A percentile compares a stretch with the other conserved stretches of the same genome.
Evolutionary conservation across 129 eudicot species (phyloP).

Genomic region (Flaveria linearis): DNA sequence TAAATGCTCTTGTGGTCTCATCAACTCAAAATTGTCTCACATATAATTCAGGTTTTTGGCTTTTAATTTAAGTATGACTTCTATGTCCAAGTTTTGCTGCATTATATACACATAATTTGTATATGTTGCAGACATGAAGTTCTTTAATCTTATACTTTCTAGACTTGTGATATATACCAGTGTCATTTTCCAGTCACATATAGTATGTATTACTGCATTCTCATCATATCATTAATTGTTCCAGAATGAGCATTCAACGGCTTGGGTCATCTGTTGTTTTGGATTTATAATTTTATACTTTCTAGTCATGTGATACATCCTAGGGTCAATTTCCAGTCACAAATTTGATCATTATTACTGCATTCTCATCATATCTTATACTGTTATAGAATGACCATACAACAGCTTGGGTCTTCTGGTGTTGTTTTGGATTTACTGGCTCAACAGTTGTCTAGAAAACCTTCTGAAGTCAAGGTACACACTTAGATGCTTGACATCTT

Average conservation of each 20-base stretch:
- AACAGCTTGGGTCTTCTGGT: conserved; percentile 71
- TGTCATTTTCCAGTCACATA: conserved; percentile 1
- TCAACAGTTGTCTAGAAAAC: conserved; percentile 71
- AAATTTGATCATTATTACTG: not conserved
- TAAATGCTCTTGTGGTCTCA: conserved; percentile 15
- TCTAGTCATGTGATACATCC: conserved; percentile 18
- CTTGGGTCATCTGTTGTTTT: conserved; percentile 64
- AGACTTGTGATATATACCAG: conserved; percentile 3
- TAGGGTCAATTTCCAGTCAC: not conserved
- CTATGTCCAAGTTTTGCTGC: not conserved
- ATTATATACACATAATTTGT: not conserved
- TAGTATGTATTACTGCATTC: not conserved
- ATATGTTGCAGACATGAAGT: conserved; percentile 3
- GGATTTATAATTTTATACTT: conserved; percentile 44
- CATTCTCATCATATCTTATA: conserved; percentile 2
- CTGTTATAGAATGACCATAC: conserved; percentile 57
- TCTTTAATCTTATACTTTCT: not conserved
- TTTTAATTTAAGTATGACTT: not conserved
- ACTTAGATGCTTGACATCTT: conserved; percentile 13
- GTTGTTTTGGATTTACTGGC: conserved; percentile 68
- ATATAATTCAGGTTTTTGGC: not conserved
- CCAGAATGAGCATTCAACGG: conserved; percentile 62
- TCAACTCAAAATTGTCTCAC: conserved; percentile 11
- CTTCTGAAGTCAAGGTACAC: conserved; percentile 81
- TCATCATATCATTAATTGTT: conserved; percentile 14